A percentile compares a stretch with the other conserved stretches of the same genome.
Evolutionary conservation across 2,329 filamentous ascomycete genomes (phyloP).

Genomic region (Claviceps monticola): DNA sequence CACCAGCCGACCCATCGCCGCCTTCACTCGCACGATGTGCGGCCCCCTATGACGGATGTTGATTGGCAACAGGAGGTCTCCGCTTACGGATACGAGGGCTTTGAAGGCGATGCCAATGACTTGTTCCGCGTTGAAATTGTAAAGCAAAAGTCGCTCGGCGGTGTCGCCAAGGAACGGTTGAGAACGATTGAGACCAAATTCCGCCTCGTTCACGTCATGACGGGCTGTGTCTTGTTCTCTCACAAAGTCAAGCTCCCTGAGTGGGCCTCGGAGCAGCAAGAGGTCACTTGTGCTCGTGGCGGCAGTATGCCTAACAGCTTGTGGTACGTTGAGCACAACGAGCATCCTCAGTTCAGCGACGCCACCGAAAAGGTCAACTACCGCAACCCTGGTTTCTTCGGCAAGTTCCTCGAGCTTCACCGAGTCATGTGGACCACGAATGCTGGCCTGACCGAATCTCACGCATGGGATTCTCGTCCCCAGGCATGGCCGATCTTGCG

Average conservation of each 20-base stretch:
- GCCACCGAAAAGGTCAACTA: conserved; percentile 93
- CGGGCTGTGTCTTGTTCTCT: conserved; percentile 87
- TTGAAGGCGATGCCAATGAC: conserved; percentile 93
- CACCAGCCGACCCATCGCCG: conserved; percentile 74
- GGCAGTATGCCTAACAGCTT: conserved; percentile 91
- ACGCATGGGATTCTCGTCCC: conserved; percentile 95
- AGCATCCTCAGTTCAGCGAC: conserved; percentile 61
- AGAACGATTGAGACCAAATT: conserved; percentile 97
- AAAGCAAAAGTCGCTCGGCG: conserved; percentile 70
- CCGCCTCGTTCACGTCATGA: conserved; percentile 90
- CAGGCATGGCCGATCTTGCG: conserved; percentile 82
- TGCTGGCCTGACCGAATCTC: conserved; percentile 86
- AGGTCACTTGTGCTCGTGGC: conserved; percentile 90
- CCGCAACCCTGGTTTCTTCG: conserved; percentile 83
- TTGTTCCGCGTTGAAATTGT: conserved; percentile 90
- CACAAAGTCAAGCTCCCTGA: conserved; percentile 98
- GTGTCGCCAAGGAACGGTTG: conserved; percentile 66
- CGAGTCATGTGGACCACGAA: conserved; percentile 99
- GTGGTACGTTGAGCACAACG: conserved; percentile 91
- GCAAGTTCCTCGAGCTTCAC: conserved; percentile 95
- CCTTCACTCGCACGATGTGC: conserved; percentile 90
- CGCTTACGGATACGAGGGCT: conserved; percentile 93
- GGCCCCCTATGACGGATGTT: conserved; percentile 70
- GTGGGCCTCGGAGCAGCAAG: conserved; percentile 96
- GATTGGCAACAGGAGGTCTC: conserved; percentile 96